Evolutionary conservation across 805 yeast genomes (phyloP).

Genomic region (Geotrichum ghanense): DNA sequence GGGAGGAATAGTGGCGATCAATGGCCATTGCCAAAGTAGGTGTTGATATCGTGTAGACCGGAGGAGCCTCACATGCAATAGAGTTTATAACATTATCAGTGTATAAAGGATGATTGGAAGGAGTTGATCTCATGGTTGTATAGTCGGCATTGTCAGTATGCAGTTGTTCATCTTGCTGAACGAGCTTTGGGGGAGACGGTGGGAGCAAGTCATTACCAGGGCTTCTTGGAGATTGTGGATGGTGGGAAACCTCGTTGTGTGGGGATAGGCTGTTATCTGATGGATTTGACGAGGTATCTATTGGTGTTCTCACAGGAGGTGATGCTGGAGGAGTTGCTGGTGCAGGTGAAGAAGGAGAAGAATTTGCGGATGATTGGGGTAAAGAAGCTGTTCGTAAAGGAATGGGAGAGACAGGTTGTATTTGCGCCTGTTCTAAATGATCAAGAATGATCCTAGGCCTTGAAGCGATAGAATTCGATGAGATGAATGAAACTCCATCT

Average conservation of each 20-base stretch:
- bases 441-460: background rate
- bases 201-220: background rate
- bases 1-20: conserved; percentile 19
- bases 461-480: background rate
- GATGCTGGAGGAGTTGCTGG: background rate
- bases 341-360: background rate
- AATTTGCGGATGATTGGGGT: background rate
- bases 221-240: background rate
- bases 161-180: background rate
- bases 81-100: background rate
- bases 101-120: background rate
- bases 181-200: background rate
- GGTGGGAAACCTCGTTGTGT: conserved; percentile 1
- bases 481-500: background rate
- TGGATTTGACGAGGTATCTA: background rate
- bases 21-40: conserved; percentile 12
- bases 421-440: background rate
- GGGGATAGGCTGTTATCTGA: background rate
- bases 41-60: background rate
- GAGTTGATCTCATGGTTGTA: too few species aligned
- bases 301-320: background rate
- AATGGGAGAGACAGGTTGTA: background rate
- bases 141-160: too few species aligned
- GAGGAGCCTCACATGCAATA: background rate
- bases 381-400: background rate